Base-by-base conservation (phyloP, 108 stramenopile species). In the Schizochytrium sp. region DNA sequence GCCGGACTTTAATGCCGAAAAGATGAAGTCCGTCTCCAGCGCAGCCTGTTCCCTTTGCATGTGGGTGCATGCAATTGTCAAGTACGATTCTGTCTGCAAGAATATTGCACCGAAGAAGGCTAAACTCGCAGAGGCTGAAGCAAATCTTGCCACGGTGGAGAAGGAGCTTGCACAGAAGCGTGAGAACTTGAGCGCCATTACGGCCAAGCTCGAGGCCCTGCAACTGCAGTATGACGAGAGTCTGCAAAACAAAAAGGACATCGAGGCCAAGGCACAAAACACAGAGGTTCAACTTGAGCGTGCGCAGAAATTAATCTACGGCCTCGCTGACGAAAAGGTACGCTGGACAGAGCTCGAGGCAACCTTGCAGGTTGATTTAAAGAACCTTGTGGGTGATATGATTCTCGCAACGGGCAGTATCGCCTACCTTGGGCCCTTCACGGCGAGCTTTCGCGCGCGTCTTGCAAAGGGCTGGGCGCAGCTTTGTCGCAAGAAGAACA, bases 11-110 rank as follows among this genome's bases (percentile, higher is more conserved):
- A 89, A 91, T 87, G 92, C 94, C 8, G 92, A 93, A 91, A 57
- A 89, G 47, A 93, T 94, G 51, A 88, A 90, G 29, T 92, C 92
- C 23, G 92, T 93, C 57, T 94, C 94, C 4, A 91, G 58, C 53
- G 94, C 94, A 5, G 93, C 92, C 76, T 91, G 87, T 44, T 93
- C 93, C 45, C 93, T 94, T 71, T 94, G 94, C 88, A 90, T 94
- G 92, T 94, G 94, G 94, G 93, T 93, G 44, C 92, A 93, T 12
- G 94, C 94, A 21, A 94, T 94, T 91, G 90, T 93, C 89, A 94
- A 92, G 72, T 94, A 94, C 93, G 92, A 94, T 89, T 43, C 44
- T 28, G 94, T 94, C 4, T 87, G 92, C 5, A 58, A 93, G 44
- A 92, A 90, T 48, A 93, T 94, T 25, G 94, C 93, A 87, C 94